These are phyloP conservation scores for Zygosaccharomyces kombuchaensis DNA, from an alignment of 805 yeast species.

Conservation along the genomic window DNA sequence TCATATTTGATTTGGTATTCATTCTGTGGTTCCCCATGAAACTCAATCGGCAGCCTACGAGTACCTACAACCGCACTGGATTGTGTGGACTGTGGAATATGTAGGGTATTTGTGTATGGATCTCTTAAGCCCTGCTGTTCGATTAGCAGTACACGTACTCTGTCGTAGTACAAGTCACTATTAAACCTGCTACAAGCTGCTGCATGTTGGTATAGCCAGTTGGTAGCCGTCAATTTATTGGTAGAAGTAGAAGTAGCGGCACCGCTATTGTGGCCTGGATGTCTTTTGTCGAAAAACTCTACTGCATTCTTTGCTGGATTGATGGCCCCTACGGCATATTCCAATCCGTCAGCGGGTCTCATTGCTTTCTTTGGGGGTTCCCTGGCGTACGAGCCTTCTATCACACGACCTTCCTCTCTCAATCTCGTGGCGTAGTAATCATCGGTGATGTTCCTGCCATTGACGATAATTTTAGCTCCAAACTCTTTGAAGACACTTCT, in stretches of 20 bases:
- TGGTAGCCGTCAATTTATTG: conserved; percentile 51
- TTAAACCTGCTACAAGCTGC: conserved; percentile 72
- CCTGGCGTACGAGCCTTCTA: conserved; percentile 49
- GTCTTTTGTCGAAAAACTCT: conserved; percentile 38
- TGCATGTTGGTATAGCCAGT: conserved; percentile 85
- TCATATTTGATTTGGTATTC: conserved; percentile 42
- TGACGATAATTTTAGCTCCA: conserved; percentile 76
- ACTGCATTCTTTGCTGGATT: conserved; percentile 37
- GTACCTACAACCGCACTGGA: conserved; percentile 44
- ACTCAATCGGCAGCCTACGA: conserved; percentile 20
- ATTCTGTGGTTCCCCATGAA: conserved; percentile 26
- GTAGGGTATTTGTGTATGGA: conserved; percentile 76
- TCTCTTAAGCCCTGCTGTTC: conserved; percentile 61
- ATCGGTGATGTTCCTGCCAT: conserved; percentile 77
- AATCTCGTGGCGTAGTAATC: conserved; percentile 75
- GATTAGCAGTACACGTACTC: conserved; percentile 45
- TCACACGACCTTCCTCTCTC: conserved; percentile 51
- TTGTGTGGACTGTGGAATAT: conserved; percentile 73
- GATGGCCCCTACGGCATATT: conserved; percentile 13
- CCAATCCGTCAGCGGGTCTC: conserved; percentile 17
- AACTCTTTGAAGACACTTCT: conserved; percentile 85
- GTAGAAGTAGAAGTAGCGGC: conserved; percentile 35
- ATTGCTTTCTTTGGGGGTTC: conserved; percentile 26
- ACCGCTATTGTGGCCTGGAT: conserved; percentile 24
- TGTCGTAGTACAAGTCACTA: conserved; percentile 51